Evolutionary conservation across 1,284 basidiomycete species (phyloP), one percentile per base, ranked within the genome.

Genomic region (Pseudozyma flocculosa): DNA sequence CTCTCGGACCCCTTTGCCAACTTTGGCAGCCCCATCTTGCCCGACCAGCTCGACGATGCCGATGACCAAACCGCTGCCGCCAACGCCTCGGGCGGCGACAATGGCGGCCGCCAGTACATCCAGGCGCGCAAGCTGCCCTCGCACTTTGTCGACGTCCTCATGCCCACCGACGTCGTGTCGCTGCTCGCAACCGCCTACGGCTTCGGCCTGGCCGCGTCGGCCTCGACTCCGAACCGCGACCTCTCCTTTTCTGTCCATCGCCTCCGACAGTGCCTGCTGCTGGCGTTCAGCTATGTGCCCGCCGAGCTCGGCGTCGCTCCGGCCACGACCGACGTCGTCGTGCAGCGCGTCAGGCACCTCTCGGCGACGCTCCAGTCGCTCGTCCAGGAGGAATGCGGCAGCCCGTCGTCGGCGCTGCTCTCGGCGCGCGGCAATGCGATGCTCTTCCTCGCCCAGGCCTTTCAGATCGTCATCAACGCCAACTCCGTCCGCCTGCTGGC

Each of bases 111-210:
- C 26, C 26, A 29, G 26, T 29, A 29, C 26, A 29, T 29, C 11
- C 26, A 29, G 26, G 11, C 26, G 26, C 26, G 26, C 26, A 29
- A 11, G 11, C 11, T 29, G 26, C 26, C 26, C 5, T 29, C 26
- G 11, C 26, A 29, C 2, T 60, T 67, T 40, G 38, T 56, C 2
- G 48, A 55, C 1, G 45, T 61, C 17, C 36, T 70, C 48, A 54
- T 70, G 8, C 57, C 63, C 2, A 55, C 58, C 22, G 68, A 70
- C 47, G 45, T 70, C 17, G 32, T 68, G 39, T 59, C 59, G 11
- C 61, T 70, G 10, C 56, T 70, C n/a, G 32, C 54, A 29, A 48
- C 63, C 23, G 56, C 60, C 8, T 70, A 70, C 23, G 50, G 51
- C 4, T 59, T 60, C 22, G 63, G 48, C 10, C 40, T 58, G 8